phyloP scores from a whole-genome alignment of 257 asterid genomes.

The Lycium barbarum region DNA sequence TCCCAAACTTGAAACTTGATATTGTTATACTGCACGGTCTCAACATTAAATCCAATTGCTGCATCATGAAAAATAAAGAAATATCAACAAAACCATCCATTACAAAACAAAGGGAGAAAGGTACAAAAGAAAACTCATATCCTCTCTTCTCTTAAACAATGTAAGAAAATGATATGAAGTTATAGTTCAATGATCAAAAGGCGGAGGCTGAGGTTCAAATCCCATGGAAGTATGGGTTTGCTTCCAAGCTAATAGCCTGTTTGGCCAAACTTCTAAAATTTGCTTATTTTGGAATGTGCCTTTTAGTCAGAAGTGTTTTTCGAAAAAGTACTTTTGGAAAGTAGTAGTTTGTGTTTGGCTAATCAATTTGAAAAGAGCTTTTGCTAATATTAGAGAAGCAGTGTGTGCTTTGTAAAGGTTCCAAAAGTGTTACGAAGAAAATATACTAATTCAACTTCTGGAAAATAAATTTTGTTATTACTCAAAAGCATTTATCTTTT shows the following conservation, averaged over 20 bases:
- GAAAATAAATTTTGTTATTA: too few relatives aligned
- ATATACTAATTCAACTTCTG: too few relatives aligned
- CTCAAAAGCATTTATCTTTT: too few relatives aligned
- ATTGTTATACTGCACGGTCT: constrained; percentile 88
- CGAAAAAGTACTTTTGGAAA: too few relatives aligned
- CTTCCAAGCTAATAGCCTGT: neutral
- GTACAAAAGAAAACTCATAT: neutral
- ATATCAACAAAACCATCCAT: constrained; percentile 26
- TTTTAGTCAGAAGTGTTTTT: too few relatives aligned
- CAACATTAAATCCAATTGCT: constrained; percentile 98
- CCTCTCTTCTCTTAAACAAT: constrained; percentile 6
- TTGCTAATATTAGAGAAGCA: too few relatives aligned
- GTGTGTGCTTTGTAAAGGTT: too few relatives aligned
- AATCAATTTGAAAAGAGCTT: too few relatives aligned
- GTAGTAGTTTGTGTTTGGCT: too few relatives aligned
- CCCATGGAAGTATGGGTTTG: neutral
- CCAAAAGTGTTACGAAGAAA: too few relatives aligned
- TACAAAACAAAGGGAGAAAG: neutral
- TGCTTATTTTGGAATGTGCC: too few relatives aligned
- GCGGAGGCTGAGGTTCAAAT: constrained; percentile 11
- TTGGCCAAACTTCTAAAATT: too few relatives aligned
- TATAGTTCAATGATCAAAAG: neutral
- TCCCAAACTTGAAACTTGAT: constrained; percentile 95
- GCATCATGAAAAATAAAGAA: constrained; percentile 38
- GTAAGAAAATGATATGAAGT: neutral